Conservation (phyloP, 306 rosid genomes). For the Amphicarpaea edgeworthii region DNA sequence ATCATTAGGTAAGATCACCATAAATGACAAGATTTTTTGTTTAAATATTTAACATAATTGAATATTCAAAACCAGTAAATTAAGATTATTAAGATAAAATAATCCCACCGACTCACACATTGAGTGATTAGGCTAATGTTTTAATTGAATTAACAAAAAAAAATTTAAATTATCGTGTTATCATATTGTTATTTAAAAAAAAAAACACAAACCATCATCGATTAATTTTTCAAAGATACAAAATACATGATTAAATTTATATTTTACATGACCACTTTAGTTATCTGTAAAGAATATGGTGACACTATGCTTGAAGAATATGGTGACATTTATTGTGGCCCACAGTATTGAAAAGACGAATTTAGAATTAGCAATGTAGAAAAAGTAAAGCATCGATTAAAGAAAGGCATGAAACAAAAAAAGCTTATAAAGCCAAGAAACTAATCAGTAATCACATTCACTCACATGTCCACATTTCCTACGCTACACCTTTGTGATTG, state of each 20-base stretch:
- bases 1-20: too few species aligned
- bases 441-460: conserved; percentile 25
- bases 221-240: background rate
- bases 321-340: conserved; percentile 19
- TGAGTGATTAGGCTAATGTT: background rate
- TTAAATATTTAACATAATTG: too few species aligned
- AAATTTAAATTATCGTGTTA: background rate
- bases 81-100: too few species aligned
- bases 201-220: background rate
- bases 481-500: background rate
- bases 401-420: conserved; percentile 34
- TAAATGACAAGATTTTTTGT: too few species aligned
- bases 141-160: background rate
- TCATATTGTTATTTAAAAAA: background rate
- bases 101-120: too few species aligned
- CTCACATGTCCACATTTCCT: conserved; percentile 1
- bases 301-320: conserved; percentile 1
- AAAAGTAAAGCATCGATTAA: conserved; percentile 37
- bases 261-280: background rate
- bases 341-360: background rate
- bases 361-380: background rate
- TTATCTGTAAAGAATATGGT: background rate
- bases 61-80: too few species aligned
- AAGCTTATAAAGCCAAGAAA: conserved; percentile 33
- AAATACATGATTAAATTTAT: background rate